Evolutionary conservation across 1,284 basidiomycete genomes (phyloP).

Genomic region (Cyathus olla): DNA sequence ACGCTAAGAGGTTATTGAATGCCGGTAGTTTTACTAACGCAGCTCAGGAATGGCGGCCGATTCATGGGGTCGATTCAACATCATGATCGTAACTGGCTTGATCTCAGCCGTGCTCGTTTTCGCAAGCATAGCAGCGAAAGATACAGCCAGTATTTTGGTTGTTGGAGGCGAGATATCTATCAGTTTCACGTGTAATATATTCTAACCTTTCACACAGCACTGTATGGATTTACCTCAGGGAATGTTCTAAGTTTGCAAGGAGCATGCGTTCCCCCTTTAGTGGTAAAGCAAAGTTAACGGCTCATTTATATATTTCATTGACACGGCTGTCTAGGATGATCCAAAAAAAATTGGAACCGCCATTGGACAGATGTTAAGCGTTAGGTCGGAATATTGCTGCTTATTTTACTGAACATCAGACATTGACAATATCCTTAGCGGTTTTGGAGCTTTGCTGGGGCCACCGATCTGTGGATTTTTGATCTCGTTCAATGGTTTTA

Average conservation of each 20-base stretch:
- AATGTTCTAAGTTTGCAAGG: conserved; percentile 14
- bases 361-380: conserved; percentile 17
- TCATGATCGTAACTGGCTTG: conserved; percentile 13
- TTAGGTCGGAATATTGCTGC: conserved; percentile 6
- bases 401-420: background rate
- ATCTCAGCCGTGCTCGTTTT: conserved; percentile 12
- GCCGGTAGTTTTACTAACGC: background rate
- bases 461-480: conserved; percentile 14
- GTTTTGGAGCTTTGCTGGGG: conserved; percentile 9
- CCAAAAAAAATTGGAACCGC: conserved; percentile 16
- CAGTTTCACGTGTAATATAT: background rate
- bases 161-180: conserved; percentile 9
- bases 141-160: conserved; percentile 14
- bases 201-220: conserved; percentile 2
- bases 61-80: conserved; percentile 16
- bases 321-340: conserved; percentile 8
- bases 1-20: background rate
- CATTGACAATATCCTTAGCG: background rate
- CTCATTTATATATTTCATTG: background rate
- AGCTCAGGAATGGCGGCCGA: conserved; percentile 10
- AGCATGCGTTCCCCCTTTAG: conserved; percentile 14
- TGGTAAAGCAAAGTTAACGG: conserved; percentile 4
- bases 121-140: conserved; percentile 14
- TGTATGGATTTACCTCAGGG: conserved; percentile 17
- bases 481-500: conserved; percentile 13